A percentile compares a stretch with the other conserved stretches of the same genome.
Conservation (phyloP, 2,329 filamentous ascomycete species). For the Cladosporium sp. region DNA sequence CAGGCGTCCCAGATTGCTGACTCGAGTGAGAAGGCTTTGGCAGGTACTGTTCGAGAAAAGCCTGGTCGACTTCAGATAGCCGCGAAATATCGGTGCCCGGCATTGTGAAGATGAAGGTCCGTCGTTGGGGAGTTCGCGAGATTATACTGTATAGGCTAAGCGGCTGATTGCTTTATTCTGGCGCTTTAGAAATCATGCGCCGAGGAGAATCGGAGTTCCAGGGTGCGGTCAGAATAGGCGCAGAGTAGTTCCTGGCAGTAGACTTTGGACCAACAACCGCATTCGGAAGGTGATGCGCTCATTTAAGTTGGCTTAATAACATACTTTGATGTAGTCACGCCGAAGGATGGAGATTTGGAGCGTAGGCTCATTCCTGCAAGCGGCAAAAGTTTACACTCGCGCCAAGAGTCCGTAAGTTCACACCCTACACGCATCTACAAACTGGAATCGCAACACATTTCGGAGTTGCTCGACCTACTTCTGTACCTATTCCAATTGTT, state of each 20-base stretch:
- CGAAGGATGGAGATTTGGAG: background rate
- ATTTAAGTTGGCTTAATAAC: background rate
- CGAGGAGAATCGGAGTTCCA: background rate
- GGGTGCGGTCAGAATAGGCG: background rate
- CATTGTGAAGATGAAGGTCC: background rate
- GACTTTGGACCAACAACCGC: background rate
- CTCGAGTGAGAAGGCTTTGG: slow-evolving; percentile 18
- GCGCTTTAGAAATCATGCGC: background rate
- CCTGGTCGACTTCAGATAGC: slow-evolving; percentile 42
- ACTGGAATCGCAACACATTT: background rate
- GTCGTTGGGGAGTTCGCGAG: background rate
- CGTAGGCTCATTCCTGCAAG: background rate
- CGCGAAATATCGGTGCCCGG: slow-evolving; percentile 27
- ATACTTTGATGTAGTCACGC: background rate
- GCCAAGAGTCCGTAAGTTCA: background rate
- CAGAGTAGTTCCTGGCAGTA: background rate
- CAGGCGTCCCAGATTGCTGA: background rate
- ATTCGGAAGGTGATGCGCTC: background rate
- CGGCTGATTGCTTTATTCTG: background rate
- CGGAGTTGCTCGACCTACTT: background rate
- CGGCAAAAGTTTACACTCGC: background rate
- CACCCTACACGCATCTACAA: background rate
- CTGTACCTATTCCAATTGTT: background rate
- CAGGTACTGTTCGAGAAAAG: slow-evolving; percentile 55
- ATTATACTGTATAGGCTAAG: background rate